A percentile compares a stretch with the other conserved stretches of the same genome.
Evolutionary conservation across 345 rosid species (phyloP).

Genomic region (Aquilaria malaccensis): DNA sequence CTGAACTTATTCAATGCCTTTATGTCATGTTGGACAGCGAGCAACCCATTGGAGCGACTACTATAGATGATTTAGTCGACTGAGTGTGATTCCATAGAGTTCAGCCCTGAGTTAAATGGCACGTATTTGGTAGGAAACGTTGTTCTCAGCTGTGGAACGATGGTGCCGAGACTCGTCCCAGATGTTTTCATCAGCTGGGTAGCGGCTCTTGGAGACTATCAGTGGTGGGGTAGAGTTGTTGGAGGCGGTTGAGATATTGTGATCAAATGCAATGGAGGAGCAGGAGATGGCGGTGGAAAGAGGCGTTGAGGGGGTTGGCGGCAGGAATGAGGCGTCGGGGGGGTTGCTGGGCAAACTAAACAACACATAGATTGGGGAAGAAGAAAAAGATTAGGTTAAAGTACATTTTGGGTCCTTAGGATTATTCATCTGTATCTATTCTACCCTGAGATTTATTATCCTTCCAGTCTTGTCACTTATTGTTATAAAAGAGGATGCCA

Average conservation of each 20-base stretch:
- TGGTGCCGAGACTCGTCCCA: constrained; percentile 68
- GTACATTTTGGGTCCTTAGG: too few species aligned
- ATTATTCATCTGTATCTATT: too few species aligned
- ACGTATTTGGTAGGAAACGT: constrained; percentile 67
- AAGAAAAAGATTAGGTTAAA: too few species aligned
- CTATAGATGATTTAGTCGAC: constrained; percentile 86
- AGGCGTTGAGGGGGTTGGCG: constrained; percentile 6
- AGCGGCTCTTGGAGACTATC: constrained; percentile 21
- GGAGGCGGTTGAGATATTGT: constrained; percentile 2
- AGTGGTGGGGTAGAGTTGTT: constrained; percentile 3
- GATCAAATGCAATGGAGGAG: constrained; percentile 22
- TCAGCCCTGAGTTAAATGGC: constrained; percentile 52
- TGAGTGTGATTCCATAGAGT: constrained; percentile 55
- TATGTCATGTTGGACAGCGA: constrained; percentile 79
- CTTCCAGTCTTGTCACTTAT: too few species aligned
- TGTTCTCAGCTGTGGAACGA: constrained; percentile 25
- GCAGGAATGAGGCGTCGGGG: too few species aligned
- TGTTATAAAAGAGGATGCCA: too few species aligned
- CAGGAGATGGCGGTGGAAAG: constrained; percentile 24
- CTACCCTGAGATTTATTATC: too few species aligned
- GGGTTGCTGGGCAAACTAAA: too few species aligned
- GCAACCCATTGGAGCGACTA: constrained; percentile 69
- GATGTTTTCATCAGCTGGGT: constrained; percentile 40
- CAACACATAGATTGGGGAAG: too few species aligned
- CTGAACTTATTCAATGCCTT: constrained; percentile 56